Evolutionary conservation across 2,329 filamentous ascomycete species (phyloP), one percentile per base, ranked within the genome.

Genomic region (Penicillium sp.): DNA sequence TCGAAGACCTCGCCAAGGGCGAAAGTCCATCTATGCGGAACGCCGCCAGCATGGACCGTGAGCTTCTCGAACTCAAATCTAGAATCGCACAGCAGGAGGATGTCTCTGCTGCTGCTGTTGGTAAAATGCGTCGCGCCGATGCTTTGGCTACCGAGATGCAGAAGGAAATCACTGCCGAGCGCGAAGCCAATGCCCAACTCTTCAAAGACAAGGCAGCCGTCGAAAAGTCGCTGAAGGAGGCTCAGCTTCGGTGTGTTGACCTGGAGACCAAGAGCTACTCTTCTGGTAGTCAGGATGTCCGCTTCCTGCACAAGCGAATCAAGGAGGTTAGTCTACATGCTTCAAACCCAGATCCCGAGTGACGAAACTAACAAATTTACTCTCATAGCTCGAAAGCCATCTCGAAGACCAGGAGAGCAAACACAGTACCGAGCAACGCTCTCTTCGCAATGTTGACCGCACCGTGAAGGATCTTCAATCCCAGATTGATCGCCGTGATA

Each of bases 191-290:
- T 65, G 86, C 88, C 5, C 85, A 89, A 63, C 80, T 97, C 52
- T 91, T 94, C 72, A 92, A 92, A 71, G 91, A 96, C 63, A 97
- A 97, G 78, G 90, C 90, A 3, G 83, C 83, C 0, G 79, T 99
- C 40, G 94, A 97, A 78, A 97, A 96, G 80, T 86, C 84, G 51
- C 80, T 96, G 47, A 96, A 92, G 72, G 93, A 99, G 72, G 82
- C 93, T 24, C 93, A 97, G 74, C 84, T 97, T 49, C 87, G 87
- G 68, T 85, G 96, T 52, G 88, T 99, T 49, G 94, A 97, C 71
- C 82, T 97, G 8, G 93, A 99, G 78, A 97, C 94, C 42, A 97
- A 97, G 80, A 92, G 92, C 49, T 97, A 96, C 76, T 94, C 92
- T 18, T 95, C 88, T 61, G 90, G 90, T 22, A 96, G 92, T 72